Evolutionary conservation across 2,329 filamentous ascomycete genomes (phyloP), one percentile per base, ranked within the genome.

Genomic region (Macrophomina tecta): DNA sequence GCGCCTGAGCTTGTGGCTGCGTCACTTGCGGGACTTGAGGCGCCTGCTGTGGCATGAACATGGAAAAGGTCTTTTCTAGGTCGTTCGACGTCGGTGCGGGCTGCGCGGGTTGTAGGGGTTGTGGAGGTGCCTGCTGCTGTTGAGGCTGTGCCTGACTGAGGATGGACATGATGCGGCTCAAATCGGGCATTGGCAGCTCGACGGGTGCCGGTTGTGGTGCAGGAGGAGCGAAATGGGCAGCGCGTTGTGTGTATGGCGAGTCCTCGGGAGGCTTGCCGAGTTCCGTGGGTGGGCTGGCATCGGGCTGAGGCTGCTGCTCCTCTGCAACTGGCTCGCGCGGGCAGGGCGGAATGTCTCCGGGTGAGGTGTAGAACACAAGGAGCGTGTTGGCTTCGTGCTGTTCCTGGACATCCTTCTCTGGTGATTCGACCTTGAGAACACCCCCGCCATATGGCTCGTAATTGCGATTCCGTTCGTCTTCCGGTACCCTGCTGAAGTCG

Each of bases 371-470:
- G 71, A 80, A 80, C 11, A 82, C 82, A 73, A 84, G 79, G 34
- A 84, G 72, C 28, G 79, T 84, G 56, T 76, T 77, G 34, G 78
- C 78, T 69, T 85, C 83, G 64, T 81, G 81, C 65, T 76, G 74
- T 51, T 82, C 74, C 38, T 82, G 82, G 46, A 76, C 76, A 30
- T 76, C 77, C 61, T 76, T 80, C 68, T 84, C 82, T 2, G 78
- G 74, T 36, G 76, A 82, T 0, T 75, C 74, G 3, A 80, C 78
- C 66, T 80, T 70, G 4, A 73, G 64, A 18, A 76, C 68, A 14
- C 81, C 81, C 48, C 82, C 82, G 66, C 82, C 83, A 68, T 77
- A 83, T 1, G 78, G 81, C 49, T 72, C 73, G 70, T 81, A 84
- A 66, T 82, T 83, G 46, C 78, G 75, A 18, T 79, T 70, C 2